Base-by-base conservation (phyloP, 306 rosid species). In the Datisca glomerata region DNA sequence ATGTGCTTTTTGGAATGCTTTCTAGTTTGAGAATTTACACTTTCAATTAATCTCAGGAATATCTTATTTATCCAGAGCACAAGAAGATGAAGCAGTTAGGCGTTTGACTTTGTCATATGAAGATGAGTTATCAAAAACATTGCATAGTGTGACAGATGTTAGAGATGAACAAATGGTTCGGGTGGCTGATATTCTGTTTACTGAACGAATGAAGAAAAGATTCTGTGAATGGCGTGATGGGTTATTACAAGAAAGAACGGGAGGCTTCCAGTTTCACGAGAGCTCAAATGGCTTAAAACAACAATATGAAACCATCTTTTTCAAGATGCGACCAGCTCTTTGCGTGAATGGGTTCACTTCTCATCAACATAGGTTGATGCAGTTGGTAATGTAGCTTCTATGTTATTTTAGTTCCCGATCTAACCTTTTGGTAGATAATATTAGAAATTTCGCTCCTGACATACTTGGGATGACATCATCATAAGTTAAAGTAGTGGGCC, bases 61-160 rank as follows among this genome's bases (percentile, higher is more conserved):
- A 72, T 83, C 95, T 70, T 84, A 89, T 84, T 68, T 89, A 67
- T 84, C 98, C 69, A 80, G 73, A 77, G 75, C 66, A 53, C 93
- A 89, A 71, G 98, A 89, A 73, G 60, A 20, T 33, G 70, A 78
- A 65, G 95, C 81, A 21, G 38, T 67, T 28, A 64, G 49, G 43
- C 27, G 61, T 41, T 41, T 77, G 66, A 49, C 65, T 63, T 63
- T 67, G 42, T 43, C 46, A 29, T 47, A 44, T 34, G 68, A 64
- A 52, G 70, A 61, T 13, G 86, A 57, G 44, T 53, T 55, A 53
- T 53, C 64, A 17, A 57, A 68, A 27, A 22, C 53, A 46, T 33
- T 44, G 41, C 60, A 39, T 45, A 62, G 35, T 58, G 28, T 43
- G 33, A 72, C 72, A 50, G 67, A 72, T 60, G 56, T 45, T 18